Conservation (phyloP, 1,139 yeast genomes). For the Lodderomyces orthopsilosis region DNA sequence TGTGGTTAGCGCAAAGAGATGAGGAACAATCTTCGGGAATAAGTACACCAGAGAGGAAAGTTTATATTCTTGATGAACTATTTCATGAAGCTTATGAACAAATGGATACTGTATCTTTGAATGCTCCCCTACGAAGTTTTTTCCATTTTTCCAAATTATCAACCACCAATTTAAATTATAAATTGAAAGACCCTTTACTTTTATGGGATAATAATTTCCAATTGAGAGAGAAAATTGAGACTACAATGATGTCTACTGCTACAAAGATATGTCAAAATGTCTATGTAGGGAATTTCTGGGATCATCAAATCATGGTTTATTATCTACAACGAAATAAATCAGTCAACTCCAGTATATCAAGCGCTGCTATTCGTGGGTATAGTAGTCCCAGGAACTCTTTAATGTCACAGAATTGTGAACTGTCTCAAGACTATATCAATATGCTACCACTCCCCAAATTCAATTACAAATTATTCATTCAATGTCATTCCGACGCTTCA, state of each 20-base stretch:
- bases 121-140: constrained; percentile 8
- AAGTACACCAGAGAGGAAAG: constrained; percentile 13
- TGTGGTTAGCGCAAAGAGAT: constrained; percentile 54
- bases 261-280: constrained; percentile 54
- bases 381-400: constrained; percentile 40
- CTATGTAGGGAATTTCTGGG: constrained; percentile 79
- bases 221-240: constrained; percentile 75
- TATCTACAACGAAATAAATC: constrained; percentile 18
- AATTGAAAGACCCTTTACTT: constrained; percentile 7
- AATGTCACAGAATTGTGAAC: background rate
- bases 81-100: constrained; percentile 2
- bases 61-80: constrained; percentile 16
- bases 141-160: constrained; percentile 10
- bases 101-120: background rate
- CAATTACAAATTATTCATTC: constrained; percentile 37
- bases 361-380: constrained; percentile 32
- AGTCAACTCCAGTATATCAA: background rate
- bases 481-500: constrained; percentile 53
- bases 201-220: constrained; percentile 71
- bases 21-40: constrained; percentile 18
- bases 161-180: constrained; percentile 4
- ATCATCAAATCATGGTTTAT: constrained; percentile 36
- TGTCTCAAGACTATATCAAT: constrained; percentile 15
- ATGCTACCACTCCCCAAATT: constrained; percentile 35
- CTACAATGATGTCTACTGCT: constrained; percentile 80